phyloP scores from a whole-genome alignment of 768 basidiomycete genomes.

The Lactifluus piperatus region DNA sequence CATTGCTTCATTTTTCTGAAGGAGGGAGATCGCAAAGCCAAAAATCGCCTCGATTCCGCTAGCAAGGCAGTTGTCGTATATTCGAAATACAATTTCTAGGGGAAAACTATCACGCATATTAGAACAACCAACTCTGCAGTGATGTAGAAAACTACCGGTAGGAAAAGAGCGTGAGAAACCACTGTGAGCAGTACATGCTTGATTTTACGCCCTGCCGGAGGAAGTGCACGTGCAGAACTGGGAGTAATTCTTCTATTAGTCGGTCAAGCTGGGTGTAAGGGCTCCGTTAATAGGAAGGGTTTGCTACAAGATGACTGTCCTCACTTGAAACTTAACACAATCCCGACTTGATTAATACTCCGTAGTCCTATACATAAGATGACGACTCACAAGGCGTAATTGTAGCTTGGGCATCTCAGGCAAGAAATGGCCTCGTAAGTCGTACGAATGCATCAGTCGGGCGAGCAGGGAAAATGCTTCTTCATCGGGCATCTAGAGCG shows the following conservation, averaged over 20 bases:
- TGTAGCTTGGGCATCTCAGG: slow-evolving; percentile 99
- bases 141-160: slow-evolving; percentile 53
- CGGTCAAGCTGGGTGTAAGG: slow-evolving; percentile 69
- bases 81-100: slow-evolving; percentile 86
- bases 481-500: slow-evolving; percentile 91
- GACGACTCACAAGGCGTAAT: slow-evolving; percentile 62
- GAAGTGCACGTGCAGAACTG: slow-evolving; percentile 89
- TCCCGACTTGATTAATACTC: not conserved
- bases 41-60: slow-evolving; percentile 97
- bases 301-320: not conserved
- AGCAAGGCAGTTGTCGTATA: slow-evolving; percentile 93
- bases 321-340: slow-evolving; percentile 48
- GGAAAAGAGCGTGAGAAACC: slow-evolving; percentile 97
- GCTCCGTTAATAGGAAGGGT: not conserved
- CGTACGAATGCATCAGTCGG: slow-evolving; percentile 92
- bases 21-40: slow-evolving; percentile 80
- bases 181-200: slow-evolving; percentile 97
- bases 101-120: slow-evolving; percentile 58
- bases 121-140: not conserved
- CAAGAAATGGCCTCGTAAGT: slow-evolving; percentile 92
- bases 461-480: slow-evolving; percentile 96
- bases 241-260: slow-evolving; percentile 83
- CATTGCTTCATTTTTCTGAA: slow-evolving; percentile 80
- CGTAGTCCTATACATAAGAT: not conserved
- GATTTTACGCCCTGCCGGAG: slow-evolving; percentile 91